These are phyloP conservation scores for Coemansia sp. DNA, from an alignment of 192 early-diverging fungal genomes.

Conservation along the genomic window DNA sequence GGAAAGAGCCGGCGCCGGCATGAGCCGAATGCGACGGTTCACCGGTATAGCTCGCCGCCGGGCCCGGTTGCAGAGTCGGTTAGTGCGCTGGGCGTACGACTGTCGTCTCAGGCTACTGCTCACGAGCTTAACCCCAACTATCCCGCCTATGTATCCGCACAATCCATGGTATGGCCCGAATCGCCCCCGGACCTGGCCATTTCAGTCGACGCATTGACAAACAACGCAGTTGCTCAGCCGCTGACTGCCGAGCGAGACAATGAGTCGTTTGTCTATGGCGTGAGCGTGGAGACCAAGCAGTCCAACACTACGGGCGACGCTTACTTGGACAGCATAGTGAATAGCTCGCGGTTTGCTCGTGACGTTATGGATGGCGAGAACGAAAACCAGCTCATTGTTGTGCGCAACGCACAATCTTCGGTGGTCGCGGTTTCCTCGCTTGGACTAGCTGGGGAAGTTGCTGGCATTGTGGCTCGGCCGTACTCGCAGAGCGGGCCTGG, in stretches of 20 bases:
- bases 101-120: slow-evolving; percentile 16
- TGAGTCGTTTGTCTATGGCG: slow-evolving; percentile 43
- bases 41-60: background rate
- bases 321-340: slow-evolving; percentile 44
- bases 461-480: background rate
- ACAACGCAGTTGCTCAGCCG: background rate
- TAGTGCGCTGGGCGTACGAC: background rate
- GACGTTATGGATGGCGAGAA: slow-evolving; percentile 25
- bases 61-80: background rate
- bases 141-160: slow-evolving; percentile 7
- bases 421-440: background rate
- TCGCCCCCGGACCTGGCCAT: slow-evolving; percentile 6
- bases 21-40: background rate
- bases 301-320: slow-evolving; percentile 36
- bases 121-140: slow-evolving; percentile 11
- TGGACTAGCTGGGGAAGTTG: slow-evolving; percentile 16
- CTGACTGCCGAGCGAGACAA: slow-evolving; percentile 3
- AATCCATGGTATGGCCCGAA: slow-evolving; percentile 30
- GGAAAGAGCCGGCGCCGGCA: background rate
- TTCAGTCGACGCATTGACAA: background rate
- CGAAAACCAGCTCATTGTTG: slow-evolving; percentile 25
- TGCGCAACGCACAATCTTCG: slow-evolving; percentile 8
- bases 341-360: slow-evolving; percentile 47
- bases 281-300: slow-evolving; percentile 10
- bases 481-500: background rate